These are phyloP conservation scores for Lentinula detonsa DNA, from an alignment of 768 basidiomycete genomes.

Conservation along the genomic window DNA sequence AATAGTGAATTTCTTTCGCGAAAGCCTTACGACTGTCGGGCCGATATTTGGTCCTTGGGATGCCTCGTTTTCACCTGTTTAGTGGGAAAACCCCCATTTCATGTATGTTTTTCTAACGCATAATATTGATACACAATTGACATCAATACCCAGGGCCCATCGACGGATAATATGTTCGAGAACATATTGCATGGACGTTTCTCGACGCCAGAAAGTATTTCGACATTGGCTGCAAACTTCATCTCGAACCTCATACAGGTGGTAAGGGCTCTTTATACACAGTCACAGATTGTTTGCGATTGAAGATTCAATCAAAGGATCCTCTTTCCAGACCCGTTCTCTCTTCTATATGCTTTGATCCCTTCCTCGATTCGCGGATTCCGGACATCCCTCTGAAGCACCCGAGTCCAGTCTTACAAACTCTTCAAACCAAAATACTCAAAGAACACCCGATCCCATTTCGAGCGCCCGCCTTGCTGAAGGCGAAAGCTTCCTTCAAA, in stretches of 20 bases:
- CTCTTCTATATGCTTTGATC: neutral
- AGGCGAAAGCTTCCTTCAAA: neutral
- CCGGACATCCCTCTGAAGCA: conserved; percentile 3
- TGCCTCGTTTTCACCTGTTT: conserved; percentile 32
- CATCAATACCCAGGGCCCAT: conserved; percentile 10
- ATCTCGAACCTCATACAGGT: conserved; percentile 19
- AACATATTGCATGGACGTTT: conserved; percentile 19
- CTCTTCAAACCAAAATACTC: neutral
- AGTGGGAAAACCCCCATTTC: conserved; percentile 25
- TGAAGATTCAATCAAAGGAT: neutral
- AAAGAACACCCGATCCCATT: neutral
- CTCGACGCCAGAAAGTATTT: conserved; percentile 18
- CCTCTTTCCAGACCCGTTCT: neutral
- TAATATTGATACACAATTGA: neutral
- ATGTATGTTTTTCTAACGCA: conserved; percentile 17
- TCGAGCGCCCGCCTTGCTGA: neutral
- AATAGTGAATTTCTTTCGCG: conserved; percentile 32
- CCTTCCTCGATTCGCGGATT: neutral
- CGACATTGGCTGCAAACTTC: conserved; percentile 19
- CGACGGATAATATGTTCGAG: conserved; percentile 13
- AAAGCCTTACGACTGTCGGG: conserved; percentile 25
- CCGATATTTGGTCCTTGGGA: conserved; percentile 45
- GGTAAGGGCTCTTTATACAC: conserved; percentile 13
- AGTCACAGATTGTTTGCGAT: neutral
- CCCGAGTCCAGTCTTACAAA: neutral